Base-by-base conservation (phyloP, 1,139 yeast genomes). In the Hyphopichia burtonii region DNA sequence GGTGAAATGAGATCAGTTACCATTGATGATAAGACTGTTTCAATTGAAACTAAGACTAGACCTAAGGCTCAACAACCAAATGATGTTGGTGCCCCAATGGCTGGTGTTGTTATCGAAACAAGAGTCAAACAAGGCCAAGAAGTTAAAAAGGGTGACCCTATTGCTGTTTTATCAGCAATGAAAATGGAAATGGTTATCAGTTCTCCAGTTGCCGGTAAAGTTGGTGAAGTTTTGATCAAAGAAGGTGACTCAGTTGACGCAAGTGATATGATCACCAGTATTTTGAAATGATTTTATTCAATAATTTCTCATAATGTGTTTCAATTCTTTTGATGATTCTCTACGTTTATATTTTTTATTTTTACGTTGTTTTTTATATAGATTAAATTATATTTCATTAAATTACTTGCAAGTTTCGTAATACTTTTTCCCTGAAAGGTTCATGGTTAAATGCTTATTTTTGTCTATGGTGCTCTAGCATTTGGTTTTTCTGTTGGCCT, bases 121-220 rank as follows among this genome's bases (percentile, higher is more conserved):
- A 88, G 95, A 61, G 87, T 89, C 47, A 87, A 89, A 71, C 80
- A 81, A 54, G 96, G 96, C 47, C 76, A 83, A 41, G 86, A 84
- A 53, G 96, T 94, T 52, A 89, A 87, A 79, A 93, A 91, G 80
- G 99, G 99, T 53, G 96, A 93, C 62, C 94, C 97, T 35, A 68
- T 93, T 55, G 96, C 96, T 44, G 96, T 93, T 25, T 77, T 93
- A 59, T 83, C 94, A 61, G 99, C 99, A 51, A 94, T 93, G 99
- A 94, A 94, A 81, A 94, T 94, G 99, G 99, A 93, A 74, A 93
- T 93, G 98, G 96, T 93, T 41, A 91, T 93, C 54, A 80, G 91
- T 62, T 93, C 99, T 9, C 96, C 96, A 42, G 84, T 81, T 48
- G 76, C 85, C 46, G 99, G 99, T 62, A 80, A 77, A 61, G 82